These are phyloP conservation scores for Stenogyne calaminthoides DNA, from an alignment of 305 asterid genomes.

Conservation along the genomic window DNA sequence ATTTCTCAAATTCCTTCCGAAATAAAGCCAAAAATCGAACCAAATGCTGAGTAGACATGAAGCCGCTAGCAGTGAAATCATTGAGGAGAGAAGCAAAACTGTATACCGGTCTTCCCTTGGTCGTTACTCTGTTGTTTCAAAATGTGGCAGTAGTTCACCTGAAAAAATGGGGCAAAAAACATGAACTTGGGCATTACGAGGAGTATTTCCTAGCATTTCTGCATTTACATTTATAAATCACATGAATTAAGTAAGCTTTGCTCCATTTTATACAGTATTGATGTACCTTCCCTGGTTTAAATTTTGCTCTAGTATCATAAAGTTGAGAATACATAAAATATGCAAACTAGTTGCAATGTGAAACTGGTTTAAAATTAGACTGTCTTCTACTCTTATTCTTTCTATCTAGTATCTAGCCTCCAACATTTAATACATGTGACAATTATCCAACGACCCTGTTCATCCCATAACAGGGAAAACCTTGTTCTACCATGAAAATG, in stretches of 20 bases:
- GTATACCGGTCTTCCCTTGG: slow-evolving; percentile 78
- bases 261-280: background rate
- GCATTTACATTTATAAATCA: background rate
- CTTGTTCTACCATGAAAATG: background rate
- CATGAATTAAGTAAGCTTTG: background rate
- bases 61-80: slow-evolving; percentile 26
- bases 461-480: background rate
- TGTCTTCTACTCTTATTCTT: too few relatives aligned
- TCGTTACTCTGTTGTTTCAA: slow-evolving; percentile 80
- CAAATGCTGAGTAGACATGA: slow-evolving; percentile 23
- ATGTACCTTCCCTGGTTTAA: background rate
- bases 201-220: slow-evolving; percentile 7
- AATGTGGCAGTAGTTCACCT: slow-evolving; percentile 90
- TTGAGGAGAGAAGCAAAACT: slow-evolving; percentile 75
- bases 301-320: slow-evolving; percentile 2
- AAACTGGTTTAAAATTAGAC: too few relatives aligned
- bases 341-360: too few relatives aligned
- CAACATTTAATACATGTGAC: background rate
- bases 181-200: background rate
- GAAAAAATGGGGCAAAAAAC: background rate
- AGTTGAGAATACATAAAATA: background rate
- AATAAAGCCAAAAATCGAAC: background rate
- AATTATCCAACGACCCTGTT: background rate
- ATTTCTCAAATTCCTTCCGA: slow-evolving; percentile 20
- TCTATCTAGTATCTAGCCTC: background rate